These are phyloP conservation scores for Plenodomus lindquistii DNA, from an alignment of 2,329 filamentous ascomycete species.

Conservation along the genomic window DNA sequence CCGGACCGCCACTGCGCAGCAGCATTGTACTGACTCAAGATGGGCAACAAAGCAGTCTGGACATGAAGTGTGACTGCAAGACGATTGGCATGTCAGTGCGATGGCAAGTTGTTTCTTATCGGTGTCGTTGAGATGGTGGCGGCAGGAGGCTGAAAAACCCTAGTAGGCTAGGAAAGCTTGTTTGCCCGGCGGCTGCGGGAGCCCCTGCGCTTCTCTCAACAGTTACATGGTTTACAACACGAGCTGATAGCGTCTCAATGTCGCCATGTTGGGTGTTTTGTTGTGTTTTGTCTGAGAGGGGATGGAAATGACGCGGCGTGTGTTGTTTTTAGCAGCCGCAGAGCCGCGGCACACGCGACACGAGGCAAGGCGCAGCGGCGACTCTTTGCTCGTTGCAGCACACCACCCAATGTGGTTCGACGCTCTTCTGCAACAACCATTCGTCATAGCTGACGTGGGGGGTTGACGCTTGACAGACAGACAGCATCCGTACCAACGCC, in stretches of 20 bases:
- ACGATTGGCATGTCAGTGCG: background rate
- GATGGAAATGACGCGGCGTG: constrained; percentile 13
- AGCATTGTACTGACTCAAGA: constrained; percentile 3
- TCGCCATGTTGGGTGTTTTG: constrained; percentile 5
- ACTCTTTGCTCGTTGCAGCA: background rate
- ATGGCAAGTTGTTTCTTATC: background rate
- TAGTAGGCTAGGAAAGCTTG: constrained; percentile 27
- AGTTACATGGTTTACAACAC: constrained; percentile 23
- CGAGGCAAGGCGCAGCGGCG: background rate
- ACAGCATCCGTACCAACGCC: background rate
- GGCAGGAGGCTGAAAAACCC: constrained; percentile 32
- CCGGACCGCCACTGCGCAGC: constrained; percentile 3
- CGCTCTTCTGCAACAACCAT: background rate
- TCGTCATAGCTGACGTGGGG: background rate
- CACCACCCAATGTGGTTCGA: too few species aligned
- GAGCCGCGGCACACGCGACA: background rate
- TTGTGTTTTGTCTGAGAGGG: background rate
- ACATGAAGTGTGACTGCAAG: too few species aligned
- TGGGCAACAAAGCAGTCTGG: background rate
- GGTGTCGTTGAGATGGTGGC: constrained; percentile 21
- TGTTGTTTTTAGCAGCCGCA: background rate
- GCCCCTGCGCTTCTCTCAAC: constrained; percentile 25
- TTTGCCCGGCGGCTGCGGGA: constrained; percentile 12
- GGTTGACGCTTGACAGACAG: too few species aligned
- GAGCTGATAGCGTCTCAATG: constrained; percentile 20